These are phyloP conservation scores for Striga asiatica DNA, from an alignment of 257 asterid genomes.

Conservation along the genomic window DNA sequence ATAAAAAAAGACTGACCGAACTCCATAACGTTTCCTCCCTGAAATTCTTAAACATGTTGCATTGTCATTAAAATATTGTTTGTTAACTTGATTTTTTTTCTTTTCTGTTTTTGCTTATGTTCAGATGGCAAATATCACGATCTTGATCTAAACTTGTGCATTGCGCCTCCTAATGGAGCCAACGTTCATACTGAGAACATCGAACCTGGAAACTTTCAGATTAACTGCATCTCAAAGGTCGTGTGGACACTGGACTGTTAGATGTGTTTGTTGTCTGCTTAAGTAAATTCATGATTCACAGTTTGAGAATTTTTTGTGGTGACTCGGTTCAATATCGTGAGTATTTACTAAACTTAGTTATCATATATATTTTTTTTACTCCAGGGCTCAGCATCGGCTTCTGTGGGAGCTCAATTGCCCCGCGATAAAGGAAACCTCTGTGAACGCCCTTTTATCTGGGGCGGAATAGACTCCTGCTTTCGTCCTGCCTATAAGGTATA, in stretches of 20 bases:
- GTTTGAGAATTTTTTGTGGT: neutral
- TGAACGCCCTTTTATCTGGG: slow-evolving; percentile 34
- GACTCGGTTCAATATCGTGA: too few relatives aligned
- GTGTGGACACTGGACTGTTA: too few relatives aligned
- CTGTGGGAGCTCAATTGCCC: slow-evolving; percentile 26
- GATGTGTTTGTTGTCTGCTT: too few relatives aligned
- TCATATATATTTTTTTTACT: slow-evolving; percentile 11
- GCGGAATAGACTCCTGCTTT: slow-evolving; percentile 30
- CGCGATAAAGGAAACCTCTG: slow-evolving; percentile 21
- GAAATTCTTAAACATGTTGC: too few relatives aligned
- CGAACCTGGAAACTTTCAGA: slow-evolving; percentile 19
- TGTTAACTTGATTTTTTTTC: slow-evolving; percentile 9
- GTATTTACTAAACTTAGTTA: neutral
- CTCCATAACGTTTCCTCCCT: neutral
- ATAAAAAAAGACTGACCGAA: neutral
- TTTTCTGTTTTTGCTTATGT: slow-evolving; percentile 8
- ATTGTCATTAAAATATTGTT: neutral
- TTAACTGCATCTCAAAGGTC: too few relatives aligned
- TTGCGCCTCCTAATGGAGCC: slow-evolving; percentile 40
- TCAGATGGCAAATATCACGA: slow-evolving; percentile 31
- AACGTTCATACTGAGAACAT: slow-evolving; percentile 24
- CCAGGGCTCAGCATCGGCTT: slow-evolving; percentile 38
- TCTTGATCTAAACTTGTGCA: slow-evolving; percentile 64
- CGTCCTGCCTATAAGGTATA: slow-evolving; percentile 51
- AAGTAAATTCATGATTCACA: neutral